phyloP scores from a whole-genome alignment of 78 protist species.

The Dictyostelium purpureum region DNA sequence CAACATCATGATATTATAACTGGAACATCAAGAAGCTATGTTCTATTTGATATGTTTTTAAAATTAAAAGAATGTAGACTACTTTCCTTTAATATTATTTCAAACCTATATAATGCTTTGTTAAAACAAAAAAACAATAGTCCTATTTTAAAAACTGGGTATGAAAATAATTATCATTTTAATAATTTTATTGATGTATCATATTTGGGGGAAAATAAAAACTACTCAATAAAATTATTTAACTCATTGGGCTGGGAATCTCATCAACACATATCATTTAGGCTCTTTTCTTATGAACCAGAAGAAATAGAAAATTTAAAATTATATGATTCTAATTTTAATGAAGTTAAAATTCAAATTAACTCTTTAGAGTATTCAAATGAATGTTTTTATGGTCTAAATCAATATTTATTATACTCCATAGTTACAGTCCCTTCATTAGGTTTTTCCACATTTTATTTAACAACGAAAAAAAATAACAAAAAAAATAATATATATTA shows the following conservation, averaged over 20 bases:
- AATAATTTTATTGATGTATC: too few species aligned
- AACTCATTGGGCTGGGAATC: slow-evolving; percentile 45
- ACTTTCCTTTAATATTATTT: neutral
- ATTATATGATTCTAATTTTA: too few species aligned
- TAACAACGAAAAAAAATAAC: neutral
- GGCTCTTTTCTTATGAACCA: neutral
- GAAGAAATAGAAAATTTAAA: neutral
- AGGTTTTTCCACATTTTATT: slow-evolving; percentile 30
- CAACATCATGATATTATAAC: slow-evolving; percentile 87
- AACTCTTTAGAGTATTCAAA: neutral
- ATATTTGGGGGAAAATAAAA: neutral
- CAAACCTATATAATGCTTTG: neutral
- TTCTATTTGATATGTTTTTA: slow-evolving; percentile 32
- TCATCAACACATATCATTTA: neutral
- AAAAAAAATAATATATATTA: neutral
- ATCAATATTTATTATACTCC: slow-evolving; percentile 4
- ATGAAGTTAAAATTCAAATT: neutral
- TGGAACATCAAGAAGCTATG: slow-evolving; percentile 79
- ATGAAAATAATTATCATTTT: neutral
- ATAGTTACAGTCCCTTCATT: slow-evolving; percentile 14
- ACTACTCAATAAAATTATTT: slow-evolving; percentile 3
- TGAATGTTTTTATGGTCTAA: neutral
- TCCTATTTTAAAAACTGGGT: neutral
- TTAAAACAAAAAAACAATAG: neutral
- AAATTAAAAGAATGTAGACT: neutral